Evolutionary conservation across 139 green algal genomes (phyloP).

Genomic region (Coelastrella sp.): DNA sequence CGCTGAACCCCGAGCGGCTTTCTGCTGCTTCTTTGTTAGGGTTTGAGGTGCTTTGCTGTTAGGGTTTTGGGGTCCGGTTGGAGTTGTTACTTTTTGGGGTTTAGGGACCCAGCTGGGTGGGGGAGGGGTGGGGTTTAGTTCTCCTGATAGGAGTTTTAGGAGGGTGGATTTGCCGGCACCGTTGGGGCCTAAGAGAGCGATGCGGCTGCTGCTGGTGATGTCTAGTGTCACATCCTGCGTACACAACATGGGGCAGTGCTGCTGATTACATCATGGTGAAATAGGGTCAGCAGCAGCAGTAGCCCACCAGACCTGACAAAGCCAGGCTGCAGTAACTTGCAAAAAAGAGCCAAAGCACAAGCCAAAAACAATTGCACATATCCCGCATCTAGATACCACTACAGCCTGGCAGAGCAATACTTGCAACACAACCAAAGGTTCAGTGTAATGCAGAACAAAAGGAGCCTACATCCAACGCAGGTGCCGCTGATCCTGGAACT

Average conservation of each 20-base stretch:
- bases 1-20: constrained; percentile 15
- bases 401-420: too few relatives aligned
- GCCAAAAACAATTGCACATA: too few relatives aligned
- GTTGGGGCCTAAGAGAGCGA: constrained; percentile 74
- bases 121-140: constrained; percentile 63
- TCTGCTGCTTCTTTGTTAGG: constrained; percentile 29
- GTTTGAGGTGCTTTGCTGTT: neutral
- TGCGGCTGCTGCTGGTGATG: constrained; percentile 67
- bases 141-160: constrained; percentile 60
- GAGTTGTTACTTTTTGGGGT: neutral
- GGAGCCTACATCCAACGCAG: too few relatives aligned
- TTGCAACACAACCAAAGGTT: too few relatives aligned
- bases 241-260: too few relatives aligned
- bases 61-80: neutral
- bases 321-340: too few relatives aligned
- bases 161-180: constrained; percentile 68
- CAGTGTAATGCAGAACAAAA: too few relatives aligned
- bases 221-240: constrained; percentile 63
- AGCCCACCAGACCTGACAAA: too few relatives aligned
- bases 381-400: too few relatives aligned
- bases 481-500: too few relatives aligned
- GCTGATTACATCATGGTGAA: neutral
- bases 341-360: too few relatives aligned
- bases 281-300: too few relatives aligned
- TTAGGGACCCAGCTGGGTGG: constrained; percentile 7